Percentiles rank a stretch among this genome's conserved stretches.
These are phyloP conservation scores for Apophysomyces sp. DNA, from an alignment of 371 early-diverging fungal genomes.

Conservation along the genomic window DNA sequence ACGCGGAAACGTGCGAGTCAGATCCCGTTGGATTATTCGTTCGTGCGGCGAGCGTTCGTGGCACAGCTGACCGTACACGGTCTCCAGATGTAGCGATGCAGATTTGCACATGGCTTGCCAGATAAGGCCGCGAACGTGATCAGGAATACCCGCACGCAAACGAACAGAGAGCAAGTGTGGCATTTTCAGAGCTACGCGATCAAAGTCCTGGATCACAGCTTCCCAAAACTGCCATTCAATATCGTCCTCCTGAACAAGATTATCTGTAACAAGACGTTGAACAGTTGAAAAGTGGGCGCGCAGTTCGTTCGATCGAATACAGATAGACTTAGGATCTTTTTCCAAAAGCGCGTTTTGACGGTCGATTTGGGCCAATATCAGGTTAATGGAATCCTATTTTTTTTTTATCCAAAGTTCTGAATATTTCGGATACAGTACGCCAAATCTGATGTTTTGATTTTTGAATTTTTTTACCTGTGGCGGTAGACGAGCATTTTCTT, in stretches of 20 bases:
- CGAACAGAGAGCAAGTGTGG: constrained; percentile 58
- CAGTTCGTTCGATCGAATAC: constrained; percentile 52
- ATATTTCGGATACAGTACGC: background rate
- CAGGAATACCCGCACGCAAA: constrained; percentile 79
- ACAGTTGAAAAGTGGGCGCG: constrained; percentile 51
- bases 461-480: constrained; percentile 27
- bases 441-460: background rate
- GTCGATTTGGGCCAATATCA: constrained; percentile 59
- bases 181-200: constrained; percentile 40
- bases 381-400: constrained; percentile 51
- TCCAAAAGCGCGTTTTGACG: constrained; percentile 55
- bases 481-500: constrained; percentile 39
- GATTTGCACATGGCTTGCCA: constrained; percentile 89
- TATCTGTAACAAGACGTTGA: constrained; percentile 43
- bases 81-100: constrained; percentile 70
- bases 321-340: constrained; percentile 57
- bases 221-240: constrained; percentile 85
- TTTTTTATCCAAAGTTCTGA: background rate
- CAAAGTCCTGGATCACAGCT: constrained; percentile 78
- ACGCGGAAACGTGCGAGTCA: constrained; percentile 87
- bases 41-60: constrained; percentile 78
- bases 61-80: constrained; percentile 78
- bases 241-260: constrained; percentile 5
- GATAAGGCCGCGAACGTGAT: constrained; percentile 76
- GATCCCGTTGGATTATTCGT: constrained; percentile 83